These are phyloP conservation scores for Penicillium ochrochloron DNA, from an alignment of 495 filamentous ascomycete species.

Conservation along the genomic window DNA sequence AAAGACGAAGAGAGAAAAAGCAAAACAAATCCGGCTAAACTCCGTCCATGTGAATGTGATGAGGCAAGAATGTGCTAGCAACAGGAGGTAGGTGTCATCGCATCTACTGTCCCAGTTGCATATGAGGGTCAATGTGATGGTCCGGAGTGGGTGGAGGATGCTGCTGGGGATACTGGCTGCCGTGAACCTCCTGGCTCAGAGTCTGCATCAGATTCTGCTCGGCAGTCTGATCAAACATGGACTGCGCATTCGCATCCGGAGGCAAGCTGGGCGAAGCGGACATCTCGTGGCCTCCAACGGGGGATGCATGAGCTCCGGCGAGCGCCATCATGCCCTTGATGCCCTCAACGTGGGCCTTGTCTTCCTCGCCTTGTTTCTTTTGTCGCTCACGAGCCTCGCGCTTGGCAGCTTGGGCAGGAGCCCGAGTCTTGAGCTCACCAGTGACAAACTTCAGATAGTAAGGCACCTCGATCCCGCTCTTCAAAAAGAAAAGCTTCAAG, in stretches of 20 bases:
- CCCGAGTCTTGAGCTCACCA: conserved; percentile 91
- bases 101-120: conserved; percentile 45
- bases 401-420: conserved; percentile 78
- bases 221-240: conserved; percentile 48
- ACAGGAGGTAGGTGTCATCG: not conserved
- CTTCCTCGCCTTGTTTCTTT: conserved; percentile 68
- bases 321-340: conserved; percentile 72
- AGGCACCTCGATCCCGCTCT: conserved; percentile 90
- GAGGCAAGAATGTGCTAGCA: not conserved
- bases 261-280: conserved; percentile 51
- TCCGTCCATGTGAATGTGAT: conserved; percentile 8
- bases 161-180: conserved; percentile 46
- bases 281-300: conserved; percentile 48
- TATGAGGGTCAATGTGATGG: conserved; percentile 43
- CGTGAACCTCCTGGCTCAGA: conserved; percentile 53
- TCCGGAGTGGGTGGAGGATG: conserved; percentile 38
- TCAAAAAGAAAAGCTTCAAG: conserved; percentile 92
- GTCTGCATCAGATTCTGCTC: conserved; percentile 57
- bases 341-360: conserved; percentile 72
- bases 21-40: conserved; percentile 4
- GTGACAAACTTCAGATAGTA: conserved; percentile 91
- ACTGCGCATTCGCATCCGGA: conserved; percentile 41
- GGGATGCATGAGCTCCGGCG: conserved; percentile 51
- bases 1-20: no score
- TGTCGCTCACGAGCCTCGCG: conserved; percentile 77